A percentile compares a stretch with the other conserved stretches of the same genome.
Conservation (phyloP, 495 filamentous ascomycete species). For the Aspergillus olivimuriae region DNA sequence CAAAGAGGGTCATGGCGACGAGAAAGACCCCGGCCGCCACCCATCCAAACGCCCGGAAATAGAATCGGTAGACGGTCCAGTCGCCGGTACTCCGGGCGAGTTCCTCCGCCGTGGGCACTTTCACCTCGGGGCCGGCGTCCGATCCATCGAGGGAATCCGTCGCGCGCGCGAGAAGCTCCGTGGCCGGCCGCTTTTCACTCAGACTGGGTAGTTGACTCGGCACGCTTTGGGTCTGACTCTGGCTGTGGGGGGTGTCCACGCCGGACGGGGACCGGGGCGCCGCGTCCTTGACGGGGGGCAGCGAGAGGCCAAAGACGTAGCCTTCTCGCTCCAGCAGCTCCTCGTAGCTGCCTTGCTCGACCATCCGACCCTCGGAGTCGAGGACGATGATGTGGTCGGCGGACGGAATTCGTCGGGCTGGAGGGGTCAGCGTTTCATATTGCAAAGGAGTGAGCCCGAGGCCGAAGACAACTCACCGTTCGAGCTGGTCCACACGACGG, state of each 20-base stretch:
- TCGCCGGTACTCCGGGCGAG: no score
- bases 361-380: conserved; percentile 34
- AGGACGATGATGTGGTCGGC: conserved; percentile 49
- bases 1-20: conserved; percentile 32
- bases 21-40: conserved; percentile 38
- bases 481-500: conserved; percentile 47
- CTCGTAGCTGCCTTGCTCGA: conserved; percentile 47
- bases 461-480: conserved; percentile 22
- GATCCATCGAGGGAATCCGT: no score
- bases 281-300: no score
- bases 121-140: no score
- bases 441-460: conserved; percentile 2
- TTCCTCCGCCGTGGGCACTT: no score
- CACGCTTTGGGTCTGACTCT: no score
- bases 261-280: no score
- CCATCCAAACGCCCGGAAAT: conserved; percentile 47
- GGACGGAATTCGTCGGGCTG: conserved; percentile 42
- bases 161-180: no score
- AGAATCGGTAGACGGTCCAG: conserved; percentile 52
- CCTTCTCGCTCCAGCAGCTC: conserved; percentile 38
- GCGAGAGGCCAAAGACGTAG: conserved; percentile 44
- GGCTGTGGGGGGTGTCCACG: no score
- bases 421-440: no score
- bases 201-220: no score
- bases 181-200: no score